Base-by-base conservation (phyloP, 345 rosid genomes). In the Psidium guajava region DNA sequence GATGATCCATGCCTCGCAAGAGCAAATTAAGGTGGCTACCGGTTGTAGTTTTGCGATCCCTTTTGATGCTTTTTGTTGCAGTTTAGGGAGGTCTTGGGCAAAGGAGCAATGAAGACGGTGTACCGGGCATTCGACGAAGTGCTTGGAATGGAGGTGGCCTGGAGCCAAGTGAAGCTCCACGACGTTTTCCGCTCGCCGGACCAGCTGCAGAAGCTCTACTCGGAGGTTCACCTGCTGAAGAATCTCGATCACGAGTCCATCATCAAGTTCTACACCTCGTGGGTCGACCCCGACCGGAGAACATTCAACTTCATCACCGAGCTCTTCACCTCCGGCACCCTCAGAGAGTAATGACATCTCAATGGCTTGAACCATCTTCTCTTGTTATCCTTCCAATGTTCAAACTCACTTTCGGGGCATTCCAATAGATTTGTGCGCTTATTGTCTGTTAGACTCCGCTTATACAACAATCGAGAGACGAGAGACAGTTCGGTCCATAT, bases 251-350 rank as follows among this genome's bases (percentile, higher is more conserved):
- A 95, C 85, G 94, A 94, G 10, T 96, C 96, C 56, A 95, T 97
- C 85, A 93, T 97, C 42, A 91, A 89, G 82, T 94, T 91, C 90
- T 94, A 89, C 83, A 27, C 93, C 0, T 95, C 95, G 16, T 97
- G 99, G 99, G 93, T 95, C 82, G 95, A 97, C 82, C 91, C 92
- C 58, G 88, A 93, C 82, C 91, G 92, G 24, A 90, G 93, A 87
- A 95, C 96, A 47, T 96, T 97, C 89, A 97, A 97, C 90, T 95
- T 97, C 92, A 96, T 97, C 88, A 96, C 98, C 18, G 99, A 97
- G 88, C 89, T 97, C 84, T 93, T 96, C 92, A 95, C 99, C 56
- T 97, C 99, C 44, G 99, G 99, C 88, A 94, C 96, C 85, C 94
- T 95, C 75, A 91, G 98, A 94, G 91, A 92, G 84, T 32, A 81